Conservation (phyloP, 176 grass and related monocot genomes). For the Hyparrhenia diplandra region DNA sequence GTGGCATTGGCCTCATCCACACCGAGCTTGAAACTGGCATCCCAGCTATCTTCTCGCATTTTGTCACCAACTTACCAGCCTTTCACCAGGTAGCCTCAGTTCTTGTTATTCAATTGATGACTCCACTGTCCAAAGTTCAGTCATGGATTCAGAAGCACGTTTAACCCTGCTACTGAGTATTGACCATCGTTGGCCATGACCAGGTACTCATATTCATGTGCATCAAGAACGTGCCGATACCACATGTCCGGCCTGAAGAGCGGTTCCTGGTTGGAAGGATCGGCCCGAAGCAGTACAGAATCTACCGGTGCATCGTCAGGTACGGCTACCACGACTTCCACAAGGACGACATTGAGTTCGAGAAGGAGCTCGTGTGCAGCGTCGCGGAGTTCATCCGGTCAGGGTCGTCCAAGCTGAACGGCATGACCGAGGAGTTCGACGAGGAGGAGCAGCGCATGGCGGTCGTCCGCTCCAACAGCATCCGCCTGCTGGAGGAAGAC, state of each 20-base stretch:
- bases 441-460: slow-evolving; percentile 77
- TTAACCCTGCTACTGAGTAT: neutral
- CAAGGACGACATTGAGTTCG: slow-evolving; percentile 90
- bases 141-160: slow-evolving; percentile 1
- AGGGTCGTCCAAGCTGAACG: slow-evolving; percentile 30
- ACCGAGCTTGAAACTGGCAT: slow-evolving; percentile 83
- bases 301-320: slow-evolving; percentile 89
- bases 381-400: slow-evolving; percentile 89
- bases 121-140: slow-evolving; percentile 18
- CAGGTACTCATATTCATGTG: slow-evolving; percentile 95
- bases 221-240: slow-evolving; percentile 80
- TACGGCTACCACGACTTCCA: slow-evolving; percentile 92
- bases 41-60: slow-evolving; percentile 93
- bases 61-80: slow-evolving; percentile 91
- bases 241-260: slow-evolving; percentile 64
- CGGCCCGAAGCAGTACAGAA: slow-evolving; percentile 74
- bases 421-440: slow-evolving; percentile 4
- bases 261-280: slow-evolving; percentile 86
- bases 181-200: neutral
- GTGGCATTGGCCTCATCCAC: slow-evolving; percentile 84
- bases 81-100: slow-evolving; percentile 77
- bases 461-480: slow-evolving; percentile 59
- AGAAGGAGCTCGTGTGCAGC: slow-evolving; percentile 89
- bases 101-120: neutral
- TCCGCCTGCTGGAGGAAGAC: slow-evolving; percentile 61